These are phyloP conservation scores for Ascochyta rabiei DNA, from an alignment of 2,329 filamentous ascomycete species.

Conservation along the genomic window DNA sequence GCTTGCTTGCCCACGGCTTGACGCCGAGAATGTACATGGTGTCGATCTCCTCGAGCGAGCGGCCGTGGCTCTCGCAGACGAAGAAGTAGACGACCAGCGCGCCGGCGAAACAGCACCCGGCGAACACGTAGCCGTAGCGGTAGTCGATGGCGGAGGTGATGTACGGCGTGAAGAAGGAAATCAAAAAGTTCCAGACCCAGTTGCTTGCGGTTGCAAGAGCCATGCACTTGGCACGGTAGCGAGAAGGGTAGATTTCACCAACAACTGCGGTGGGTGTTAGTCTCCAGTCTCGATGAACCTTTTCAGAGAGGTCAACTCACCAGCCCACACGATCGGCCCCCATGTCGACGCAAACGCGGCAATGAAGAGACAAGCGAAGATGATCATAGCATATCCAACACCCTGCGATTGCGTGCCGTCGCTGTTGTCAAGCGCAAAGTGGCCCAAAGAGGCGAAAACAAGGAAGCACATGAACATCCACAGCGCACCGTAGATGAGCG, in stretches of 20 bases:
- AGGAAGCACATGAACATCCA: slow-evolving; percentile 66
- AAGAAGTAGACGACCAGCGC: slow-evolving; percentile 76
- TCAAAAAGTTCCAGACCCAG: slow-evolving; percentile 53
- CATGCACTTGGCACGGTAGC: slow-evolving; percentile 55
- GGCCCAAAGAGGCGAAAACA: slow-evolving; percentile 55
- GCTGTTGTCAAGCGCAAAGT: slow-evolving; percentile 49
- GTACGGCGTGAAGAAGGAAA: slow-evolving; percentile 78
- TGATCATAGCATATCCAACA: slow-evolving; percentile 66
- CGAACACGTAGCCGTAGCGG: slow-evolving; percentile 77
- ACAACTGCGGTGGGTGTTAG: slow-evolving; percentile 52
- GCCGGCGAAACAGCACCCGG: slow-evolving; percentile 70
- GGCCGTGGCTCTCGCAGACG: slow-evolving; percentile 74
- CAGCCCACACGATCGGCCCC: slow-evolving; percentile 74
- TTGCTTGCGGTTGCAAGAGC: slow-evolving; percentile 53
- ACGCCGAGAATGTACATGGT: slow-evolving; percentile 71
- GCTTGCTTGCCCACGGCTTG: slow-evolving; percentile 34
- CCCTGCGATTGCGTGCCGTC: slow-evolving; percentile 44
- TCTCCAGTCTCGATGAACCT: background rate
- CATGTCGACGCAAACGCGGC: slow-evolving; percentile 71
- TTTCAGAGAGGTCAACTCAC: background rate
- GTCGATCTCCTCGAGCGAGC: slow-evolving; percentile 79
- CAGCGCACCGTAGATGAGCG: slow-evolving; percentile 52
- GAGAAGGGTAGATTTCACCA: slow-evolving; percentile 68
- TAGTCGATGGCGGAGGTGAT: slow-evolving; percentile 75
- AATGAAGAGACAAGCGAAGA: slow-evolving; percentile 73